Evolutionary conservation across 768 basidiomycete genomes (phyloP), one percentile per base, ranked within the genome.

Genomic region (Trametes meyenii): DNA sequence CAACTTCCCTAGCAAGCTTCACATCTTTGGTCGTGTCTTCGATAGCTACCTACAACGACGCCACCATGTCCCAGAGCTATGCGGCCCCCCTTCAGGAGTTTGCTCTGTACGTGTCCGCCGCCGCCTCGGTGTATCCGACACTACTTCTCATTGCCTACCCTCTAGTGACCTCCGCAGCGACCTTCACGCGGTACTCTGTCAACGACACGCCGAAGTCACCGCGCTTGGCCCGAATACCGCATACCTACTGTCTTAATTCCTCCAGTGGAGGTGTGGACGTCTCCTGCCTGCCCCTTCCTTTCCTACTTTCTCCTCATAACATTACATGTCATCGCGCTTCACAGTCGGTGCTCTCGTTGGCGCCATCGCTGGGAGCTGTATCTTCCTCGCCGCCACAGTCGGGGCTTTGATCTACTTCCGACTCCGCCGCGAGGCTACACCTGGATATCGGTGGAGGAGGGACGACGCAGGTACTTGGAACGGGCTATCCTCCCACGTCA

Each of bases 141-240:
- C 49, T 69, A 2, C 35, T 49, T 0, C 54, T 51, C 17, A 16
- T 85, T 38, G 72, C 62, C 1, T 50, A 44, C 21, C 58, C 66
- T 6, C 50, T 78, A 11, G 64, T 73, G 56, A 72, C 82, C 2
- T 26, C 53, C 11, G 26, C 17, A 1, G 8, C 5, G 0, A 50
- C 50, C 14, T 84, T 72, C 69, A 70, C 66, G 2, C 85, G 87
- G 85, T 3, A 66, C 0, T 45, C 71, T 2, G 83, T 87, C 50
- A 75, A 76, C 61, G 71, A 85, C 24, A 70, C 81, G 0, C 70
- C 66, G 44, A 65, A 19, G 52, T 79, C 48, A 48, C 65, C 38
- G 77, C 72, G 39, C n/a, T 51, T 39, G 50, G 66, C 17, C 24
- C 56, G 16, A 59, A 44, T 24, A 24, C 62, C 8, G n/a, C 63